A percentile compares a stretch with the other conserved stretches of the same genome.
Conservation (phyloP, 1,284 basidiomycete genomes). For the Pisolithus thermaeus region DNA sequence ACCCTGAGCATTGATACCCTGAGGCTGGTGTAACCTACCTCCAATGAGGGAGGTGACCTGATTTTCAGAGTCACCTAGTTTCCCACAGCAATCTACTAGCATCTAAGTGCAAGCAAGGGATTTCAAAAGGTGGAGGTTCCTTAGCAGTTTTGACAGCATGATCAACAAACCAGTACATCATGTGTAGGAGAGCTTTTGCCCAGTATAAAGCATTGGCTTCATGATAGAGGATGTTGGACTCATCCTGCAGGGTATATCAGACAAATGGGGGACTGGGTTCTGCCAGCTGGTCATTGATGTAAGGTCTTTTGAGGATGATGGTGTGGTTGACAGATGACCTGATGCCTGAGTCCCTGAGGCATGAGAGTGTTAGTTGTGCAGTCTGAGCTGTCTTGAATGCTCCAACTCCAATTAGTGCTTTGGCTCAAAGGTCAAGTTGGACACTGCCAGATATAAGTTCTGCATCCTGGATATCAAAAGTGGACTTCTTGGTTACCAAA, state of each 20-base stretch:
- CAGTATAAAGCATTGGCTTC: constrained; percentile 4
- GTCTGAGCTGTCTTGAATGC: constrained; percentile 1
- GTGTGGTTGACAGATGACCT: not conserved
- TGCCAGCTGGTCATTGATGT: not conserved
- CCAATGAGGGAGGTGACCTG: too few relatives aligned
- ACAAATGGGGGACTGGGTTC: not conserved
- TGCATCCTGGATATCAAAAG: not conserved
- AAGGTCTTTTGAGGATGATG: not conserved
- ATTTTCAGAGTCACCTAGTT: too few relatives aligned
- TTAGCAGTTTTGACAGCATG: not conserved
- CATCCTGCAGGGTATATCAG: not conserved
- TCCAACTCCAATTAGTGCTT: not conserved
- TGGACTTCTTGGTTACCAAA: not conserved
- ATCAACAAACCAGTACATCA: not conserved
- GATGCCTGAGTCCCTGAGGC: not conserved
- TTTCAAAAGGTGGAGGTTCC: not conserved
- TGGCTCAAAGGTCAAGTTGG: not conserved
- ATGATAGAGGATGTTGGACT: not conserved
- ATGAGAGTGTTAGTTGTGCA: not conserved
- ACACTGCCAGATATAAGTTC: not conserved
- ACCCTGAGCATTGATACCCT: too few relatives aligned
- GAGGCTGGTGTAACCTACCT: too few relatives aligned
- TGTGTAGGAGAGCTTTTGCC: not conserved
- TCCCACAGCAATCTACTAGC: not conserved
- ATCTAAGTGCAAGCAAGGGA: not conserved